Evolutionary conservation across 129 eudicot genomes (phyloP).

Genomic region (Smallanthus sonchifolius): DNA sequence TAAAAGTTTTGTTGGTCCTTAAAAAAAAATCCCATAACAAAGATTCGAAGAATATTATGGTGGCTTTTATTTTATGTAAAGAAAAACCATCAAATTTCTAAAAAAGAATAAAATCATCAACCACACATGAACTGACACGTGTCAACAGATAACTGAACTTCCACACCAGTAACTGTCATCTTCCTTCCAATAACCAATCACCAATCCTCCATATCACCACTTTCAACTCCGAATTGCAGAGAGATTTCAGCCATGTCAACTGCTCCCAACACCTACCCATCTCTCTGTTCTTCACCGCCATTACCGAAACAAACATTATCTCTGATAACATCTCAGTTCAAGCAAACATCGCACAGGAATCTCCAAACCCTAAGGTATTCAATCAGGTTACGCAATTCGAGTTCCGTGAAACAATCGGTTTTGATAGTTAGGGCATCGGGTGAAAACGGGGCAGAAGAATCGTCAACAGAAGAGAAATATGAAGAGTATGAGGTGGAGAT

Average conservation of each 20-base stretch:
- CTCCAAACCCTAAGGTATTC: conserved; percentile 17
- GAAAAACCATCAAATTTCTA: no score
- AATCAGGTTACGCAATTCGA: conserved; percentile 20
- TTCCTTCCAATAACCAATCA: background rate
- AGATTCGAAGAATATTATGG: no score
- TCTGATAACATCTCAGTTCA: conserved; percentile 26
- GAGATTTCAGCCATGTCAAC: conserved; percentile 30
- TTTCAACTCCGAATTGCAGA: conserved; percentile 6
- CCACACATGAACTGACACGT: conserved; percentile 42
- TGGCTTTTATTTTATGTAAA: no score
- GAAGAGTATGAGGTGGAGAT: conserved; percentile 91
- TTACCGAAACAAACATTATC: conserved; percentile 26
- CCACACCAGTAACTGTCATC: conserved; percentile 24
- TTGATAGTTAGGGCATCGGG: conserved; percentile 47
- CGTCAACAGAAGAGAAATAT: conserved; percentile 26
- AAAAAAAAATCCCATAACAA: no score
- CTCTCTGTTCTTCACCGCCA: conserved; percentile 61
- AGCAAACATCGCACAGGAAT: conserved; percentile 20
- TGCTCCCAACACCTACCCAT: conserved; percentile 58
- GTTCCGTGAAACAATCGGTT: conserved; percentile 19
- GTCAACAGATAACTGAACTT: conserved; percentile 31
- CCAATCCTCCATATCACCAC: conserved; percentile 15
- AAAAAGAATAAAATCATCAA: no score
- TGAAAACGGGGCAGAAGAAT: conserved; percentile 18
- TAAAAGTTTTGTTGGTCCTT: no score